These are phyloP conservation scores for Pseudogymnoascus sp. DNA, from an alignment of 2,329 filamentous ascomycete species.

Conservation along the genomic window DNA sequence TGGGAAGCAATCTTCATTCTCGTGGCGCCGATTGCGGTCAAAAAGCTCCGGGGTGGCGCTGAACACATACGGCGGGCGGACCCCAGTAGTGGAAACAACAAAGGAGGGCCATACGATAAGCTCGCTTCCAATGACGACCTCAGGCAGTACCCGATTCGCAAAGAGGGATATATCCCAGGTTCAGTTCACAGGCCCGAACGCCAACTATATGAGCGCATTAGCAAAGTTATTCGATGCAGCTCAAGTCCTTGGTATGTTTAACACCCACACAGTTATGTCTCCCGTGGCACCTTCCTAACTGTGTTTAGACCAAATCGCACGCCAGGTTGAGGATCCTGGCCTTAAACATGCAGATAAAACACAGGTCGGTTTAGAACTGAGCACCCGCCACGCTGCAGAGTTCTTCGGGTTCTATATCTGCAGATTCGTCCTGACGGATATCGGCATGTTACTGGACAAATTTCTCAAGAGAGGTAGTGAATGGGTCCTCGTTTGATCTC, in stretches of 20 bases:
- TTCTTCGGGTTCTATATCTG: conserved; percentile 98
- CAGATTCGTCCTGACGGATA: conserved; percentile 83
- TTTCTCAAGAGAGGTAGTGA: conserved; percentile 94
- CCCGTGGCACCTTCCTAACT: conserved; percentile 24
- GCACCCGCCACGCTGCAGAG: conserved; percentile 86
- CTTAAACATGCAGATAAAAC: conserved; percentile 87
- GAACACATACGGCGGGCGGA: conserved; percentile 43
- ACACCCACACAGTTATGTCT: background rate
- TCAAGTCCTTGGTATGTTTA: conserved; percentile 74
- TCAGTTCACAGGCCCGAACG: conserved; percentile 74
- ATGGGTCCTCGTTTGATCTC: conserved; percentile 61
- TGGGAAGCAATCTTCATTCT: conserved; percentile 72
- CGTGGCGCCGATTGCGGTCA: conserved; percentile 81
- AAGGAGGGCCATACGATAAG: conserved; percentile 58
- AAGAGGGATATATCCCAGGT: conserved; percentile 64
- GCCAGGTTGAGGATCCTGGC: conserved; percentile 91
- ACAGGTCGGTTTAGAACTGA: conserved; percentile 89
- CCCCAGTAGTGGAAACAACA: conserved; percentile 35
- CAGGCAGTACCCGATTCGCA: conserved; percentile 54
- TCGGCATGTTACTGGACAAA: conserved; percentile 83
- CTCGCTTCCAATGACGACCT: conserved; percentile 67
- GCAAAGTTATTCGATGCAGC: conserved; percentile 88
- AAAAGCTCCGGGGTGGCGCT: conserved; percentile 73
- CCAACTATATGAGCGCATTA: conserved; percentile 83
- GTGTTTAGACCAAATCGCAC: conserved; percentile 76